Conservation (phyloP, 768 basidiomycete species). For the Suillus weaverae region DNA sequence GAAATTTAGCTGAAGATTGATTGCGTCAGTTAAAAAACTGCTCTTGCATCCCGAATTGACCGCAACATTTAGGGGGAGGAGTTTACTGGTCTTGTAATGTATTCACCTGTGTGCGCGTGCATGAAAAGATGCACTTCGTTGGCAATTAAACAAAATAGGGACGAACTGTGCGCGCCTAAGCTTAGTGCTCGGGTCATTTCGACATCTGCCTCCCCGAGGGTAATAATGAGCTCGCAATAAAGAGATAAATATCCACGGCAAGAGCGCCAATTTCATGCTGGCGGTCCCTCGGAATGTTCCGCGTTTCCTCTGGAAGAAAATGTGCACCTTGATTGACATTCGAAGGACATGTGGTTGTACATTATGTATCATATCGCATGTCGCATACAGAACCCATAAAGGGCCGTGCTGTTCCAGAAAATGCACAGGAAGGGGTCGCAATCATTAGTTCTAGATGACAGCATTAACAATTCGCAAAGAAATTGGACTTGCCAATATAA, state of each 20-base stretch:
- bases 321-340: background rate
- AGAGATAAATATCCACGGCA: background rate
- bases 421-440: background rate
- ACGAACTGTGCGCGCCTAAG: background rate
- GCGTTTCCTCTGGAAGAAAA: background rate
- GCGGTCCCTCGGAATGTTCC: background rate
- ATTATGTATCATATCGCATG: background rate
- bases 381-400: background rate
- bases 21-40: background rate
- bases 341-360: background rate
- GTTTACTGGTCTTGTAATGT: background rate
- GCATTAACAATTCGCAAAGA: background rate
- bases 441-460: background rate
- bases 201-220: background rate
- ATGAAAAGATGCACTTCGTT: background rate
- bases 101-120: background rate
- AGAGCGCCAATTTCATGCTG: background rate
- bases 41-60: background rate
- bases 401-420: background rate
- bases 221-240: background rate
- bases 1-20: background rate
- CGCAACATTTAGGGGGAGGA: background rate
- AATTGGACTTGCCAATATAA: background rate
- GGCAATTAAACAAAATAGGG: background rate
- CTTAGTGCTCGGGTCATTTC: background rate